Percentiles rank a stretch among this genome's conserved stretches.
phyloP scores from a whole-genome alignment of 2,329 filamentous ascomycete species.

The Cercospora canescens region DNA sequence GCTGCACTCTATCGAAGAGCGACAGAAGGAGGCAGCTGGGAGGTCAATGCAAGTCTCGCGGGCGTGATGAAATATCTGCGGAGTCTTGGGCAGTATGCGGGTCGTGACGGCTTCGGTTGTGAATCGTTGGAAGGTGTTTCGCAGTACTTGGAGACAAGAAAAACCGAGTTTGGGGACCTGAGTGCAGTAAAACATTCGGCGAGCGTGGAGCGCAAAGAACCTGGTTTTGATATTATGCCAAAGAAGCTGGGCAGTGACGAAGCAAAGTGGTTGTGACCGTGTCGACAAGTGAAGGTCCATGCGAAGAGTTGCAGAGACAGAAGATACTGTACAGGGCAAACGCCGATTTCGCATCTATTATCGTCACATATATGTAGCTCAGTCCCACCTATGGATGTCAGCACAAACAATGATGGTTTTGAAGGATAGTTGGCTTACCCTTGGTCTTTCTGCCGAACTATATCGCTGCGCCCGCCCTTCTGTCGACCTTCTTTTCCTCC shows the following conservation, averaged over 20 bases:
- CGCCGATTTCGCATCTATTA: background rate
- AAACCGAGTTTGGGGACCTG: slow-evolving; percentile 50
- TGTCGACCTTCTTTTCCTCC: slow-evolving; percentile 78
- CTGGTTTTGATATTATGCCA: slow-evolving; percentile 56
- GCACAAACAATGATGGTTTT: background rate
- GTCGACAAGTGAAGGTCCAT: background rate
- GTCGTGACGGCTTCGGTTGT: slow-evolving; percentile 43
- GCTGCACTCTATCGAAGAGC: slow-evolving; percentile 53
- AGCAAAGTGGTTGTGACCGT: slow-evolving; percentile 39
- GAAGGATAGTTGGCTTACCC: slow-evolving; percentile 56
- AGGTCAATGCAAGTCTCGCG: slow-evolving; percentile 58
- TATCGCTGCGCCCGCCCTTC: slow-evolving; percentile 63
- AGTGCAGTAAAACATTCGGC: slow-evolving; percentile 52
- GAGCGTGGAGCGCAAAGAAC: slow-evolving; percentile 44
- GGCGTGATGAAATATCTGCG: slow-evolving; percentile 58
- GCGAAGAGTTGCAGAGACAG: background rate
- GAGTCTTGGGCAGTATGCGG: slow-evolving; percentile 54
- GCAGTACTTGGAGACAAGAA: slow-evolving; percentile 45
- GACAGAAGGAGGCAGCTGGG: slow-evolving; percentile 49
- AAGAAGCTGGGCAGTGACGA: slow-evolving; percentile 51
- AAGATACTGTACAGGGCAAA: background rate
- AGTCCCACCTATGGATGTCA: slow-evolving; percentile 4
- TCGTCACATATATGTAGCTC: background rate
- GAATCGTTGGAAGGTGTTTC: slow-evolving; percentile 14
- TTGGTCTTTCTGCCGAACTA: slow-evolving; percentile 75